A percentile compares a stretch with the other conserved stretches of the same genome.
Evolutionary conservation across 2,329 filamentous ascomycete species (phyloP).

Genomic region (Paraphaeosphaeria sporulosa): DNA sequence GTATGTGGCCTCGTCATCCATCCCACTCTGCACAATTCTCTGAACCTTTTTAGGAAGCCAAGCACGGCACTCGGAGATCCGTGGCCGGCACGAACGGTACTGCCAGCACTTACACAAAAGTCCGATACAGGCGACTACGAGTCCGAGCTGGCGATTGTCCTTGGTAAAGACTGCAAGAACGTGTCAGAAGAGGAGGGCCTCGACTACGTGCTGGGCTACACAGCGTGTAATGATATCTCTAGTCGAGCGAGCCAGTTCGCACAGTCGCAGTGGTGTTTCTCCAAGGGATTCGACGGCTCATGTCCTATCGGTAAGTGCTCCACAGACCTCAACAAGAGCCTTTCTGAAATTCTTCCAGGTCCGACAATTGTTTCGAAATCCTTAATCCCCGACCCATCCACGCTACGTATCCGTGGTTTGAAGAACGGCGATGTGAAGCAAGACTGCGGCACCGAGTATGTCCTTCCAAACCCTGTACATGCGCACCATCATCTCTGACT

Average conservation of each 20-base stretch:
- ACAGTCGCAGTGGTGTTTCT: conserved; percentile 59
- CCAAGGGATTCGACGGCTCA: conserved; percentile 53
- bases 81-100: neutral
- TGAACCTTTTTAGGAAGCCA: neutral
- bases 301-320: conserved; percentile 42
- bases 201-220: conserved; percentile 59
- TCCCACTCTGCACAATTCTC: neutral
- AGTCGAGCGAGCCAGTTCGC: conserved; percentile 56
- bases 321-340: conserved; percentile 6
- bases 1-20: neutral
- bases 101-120: neutral
- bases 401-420: conserved; percentile 50
- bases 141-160: conserved; percentile 47
- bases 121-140: conserved; percentile 19
- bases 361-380: conserved; percentile 9
- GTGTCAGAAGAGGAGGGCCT: conserved; percentile 51
- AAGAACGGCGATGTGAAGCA: conserved; percentile 56
- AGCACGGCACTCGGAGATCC: neutral
- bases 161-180: conserved; percentile 59
- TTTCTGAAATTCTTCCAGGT: neutral
- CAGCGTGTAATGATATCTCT: conserved; percentile 60
- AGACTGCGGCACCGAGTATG: conserved; percentile 49
- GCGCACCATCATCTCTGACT: neutral
- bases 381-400: conserved; percentile 50
- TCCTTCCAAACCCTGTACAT: neutral